Percentiles rank a stretch among this genome's conserved stretches.
phyloP scores from a whole-genome alignment of 1,284 basidiomycete species.

The Neotropicomus parvogracilis region DNA sequence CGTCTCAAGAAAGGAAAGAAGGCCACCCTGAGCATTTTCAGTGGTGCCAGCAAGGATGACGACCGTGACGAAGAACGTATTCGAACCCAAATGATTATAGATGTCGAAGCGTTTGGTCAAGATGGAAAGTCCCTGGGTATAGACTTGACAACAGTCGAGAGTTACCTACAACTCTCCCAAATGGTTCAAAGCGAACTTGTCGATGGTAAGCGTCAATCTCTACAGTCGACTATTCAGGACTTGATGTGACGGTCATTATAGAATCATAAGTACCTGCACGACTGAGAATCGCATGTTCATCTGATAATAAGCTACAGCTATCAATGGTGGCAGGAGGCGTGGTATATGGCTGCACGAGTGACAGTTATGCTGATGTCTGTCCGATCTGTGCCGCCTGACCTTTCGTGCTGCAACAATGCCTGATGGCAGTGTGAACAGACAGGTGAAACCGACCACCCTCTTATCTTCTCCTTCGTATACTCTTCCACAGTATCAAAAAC shows the following conservation, averaged over 20 bases:
- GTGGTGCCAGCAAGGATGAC: constrained; percentile 54
- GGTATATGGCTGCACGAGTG: constrained; percentile 60
- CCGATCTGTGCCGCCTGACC: constrained; percentile 9
- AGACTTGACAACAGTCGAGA: constrained; percentile 49
- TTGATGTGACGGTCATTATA: constrained; percentile 2
- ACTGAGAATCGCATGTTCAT: neutral
- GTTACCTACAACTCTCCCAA: constrained; percentile 55
- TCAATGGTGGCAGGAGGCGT: constrained; percentile 47
- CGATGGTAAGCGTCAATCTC: constrained; percentile 26
- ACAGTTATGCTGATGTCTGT: constrained; percentile 43
- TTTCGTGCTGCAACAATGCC: constrained; percentile 33
- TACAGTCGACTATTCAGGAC: neutral
- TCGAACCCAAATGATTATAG: constrained; percentile 79
- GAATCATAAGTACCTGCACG: constrained; percentile 20
- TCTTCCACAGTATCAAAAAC: constrained; percentile 71
- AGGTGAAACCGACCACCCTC: constrained; percentile 49
- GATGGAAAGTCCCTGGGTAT: constrained; percentile 74
- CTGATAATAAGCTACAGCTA: constrained; percentile 15
- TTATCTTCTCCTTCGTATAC: constrained; percentile 45
- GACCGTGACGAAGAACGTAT: constrained; percentile 78
- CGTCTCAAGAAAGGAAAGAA: constrained; percentile 85
- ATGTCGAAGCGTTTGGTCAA: constrained; percentile 77
- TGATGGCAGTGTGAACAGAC: constrained; percentile 49
- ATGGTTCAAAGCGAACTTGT: constrained; percentile 51
- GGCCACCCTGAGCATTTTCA: constrained; percentile 75